Evolutionary conservation across 202 grass and related monocot species (phyloP).

Genomic region (Schoenoplectus tabernaemontani): DNA sequence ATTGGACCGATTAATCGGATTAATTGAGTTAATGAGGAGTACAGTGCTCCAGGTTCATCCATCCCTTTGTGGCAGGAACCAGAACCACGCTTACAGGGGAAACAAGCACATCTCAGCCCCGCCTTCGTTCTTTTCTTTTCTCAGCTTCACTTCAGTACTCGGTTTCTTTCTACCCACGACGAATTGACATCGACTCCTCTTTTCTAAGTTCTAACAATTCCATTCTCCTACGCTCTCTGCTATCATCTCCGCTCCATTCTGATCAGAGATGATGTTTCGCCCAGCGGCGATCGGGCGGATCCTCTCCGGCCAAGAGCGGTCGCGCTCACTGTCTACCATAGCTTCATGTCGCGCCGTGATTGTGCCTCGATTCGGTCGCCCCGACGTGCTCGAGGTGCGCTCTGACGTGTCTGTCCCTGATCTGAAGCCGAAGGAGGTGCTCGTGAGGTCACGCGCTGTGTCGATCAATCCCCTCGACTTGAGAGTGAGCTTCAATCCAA

Average conservation of each 20-base stretch:
- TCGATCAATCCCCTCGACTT: slow-evolving; percentile 87
- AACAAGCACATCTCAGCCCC: slow-evolving; percentile 39
- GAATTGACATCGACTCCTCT: background rate
- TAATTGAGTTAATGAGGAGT: too few species aligned
- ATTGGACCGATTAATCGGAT: too few species aligned
- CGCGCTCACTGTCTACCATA: slow-evolving; percentile 36
- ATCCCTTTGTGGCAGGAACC: background rate
- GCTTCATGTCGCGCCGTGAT: slow-evolving; percentile 56
- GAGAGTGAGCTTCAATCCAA: slow-evolving; percentile 52
- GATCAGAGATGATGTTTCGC: slow-evolving; percentile 36
- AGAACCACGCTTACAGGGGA: slow-evolving; percentile 28
- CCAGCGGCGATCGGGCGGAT: slow-evolving; percentile 29
- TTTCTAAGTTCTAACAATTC: slow-evolving; percentile 1
- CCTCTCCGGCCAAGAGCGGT: slow-evolving; percentile 14
- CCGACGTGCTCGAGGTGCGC: slow-evolving; percentile 81
- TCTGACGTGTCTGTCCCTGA: slow-evolving; percentile 51
- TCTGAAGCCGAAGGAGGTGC: slow-evolving; percentile 78
- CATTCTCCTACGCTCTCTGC: background rate
- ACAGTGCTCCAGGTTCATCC: background rate
- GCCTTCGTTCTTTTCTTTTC: background rate
- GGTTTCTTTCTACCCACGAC: background rate
- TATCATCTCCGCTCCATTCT: background rate
- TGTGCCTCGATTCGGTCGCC: slow-evolving; percentile 72
- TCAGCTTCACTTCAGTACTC: background rate
- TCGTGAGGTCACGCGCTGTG: slow-evolving; percentile 77